Conservation (phyloP, 2,329 filamentous ascomycete species). For the Teratosphaeria epicoccoides region DNA sequence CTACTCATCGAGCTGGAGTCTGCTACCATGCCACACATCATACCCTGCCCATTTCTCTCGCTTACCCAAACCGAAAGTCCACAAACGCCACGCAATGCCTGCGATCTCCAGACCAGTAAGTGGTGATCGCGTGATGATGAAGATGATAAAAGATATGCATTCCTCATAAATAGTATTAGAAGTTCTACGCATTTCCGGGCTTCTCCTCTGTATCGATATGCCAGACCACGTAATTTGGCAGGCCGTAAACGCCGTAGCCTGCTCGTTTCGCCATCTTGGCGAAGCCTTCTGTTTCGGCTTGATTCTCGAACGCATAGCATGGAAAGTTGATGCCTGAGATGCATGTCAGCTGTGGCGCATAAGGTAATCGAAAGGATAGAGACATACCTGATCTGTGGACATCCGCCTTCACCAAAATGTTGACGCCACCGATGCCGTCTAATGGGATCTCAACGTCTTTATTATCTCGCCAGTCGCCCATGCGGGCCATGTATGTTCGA, state of each 20-base stretch:
- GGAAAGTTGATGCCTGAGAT: constrained; percentile 87
- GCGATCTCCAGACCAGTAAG: neutral
- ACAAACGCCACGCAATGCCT: neutral
- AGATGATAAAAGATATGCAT: neutral
- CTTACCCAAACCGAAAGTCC: neutral
- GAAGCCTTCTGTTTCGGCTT: constrained; percentile 97
- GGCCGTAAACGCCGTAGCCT: constrained; percentile 80
- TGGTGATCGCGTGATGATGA: neutral
- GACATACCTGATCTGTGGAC: constrained; percentile 80
- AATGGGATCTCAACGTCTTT: constrained; percentile 87
- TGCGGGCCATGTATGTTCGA: constrained; percentile 75
- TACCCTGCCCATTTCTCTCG: neutral
- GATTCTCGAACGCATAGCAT: constrained; percentile 92
- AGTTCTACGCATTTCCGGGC: constrained; percentile 55
- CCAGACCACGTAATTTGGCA: constrained; percentile 98
- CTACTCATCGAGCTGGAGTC: neutral
- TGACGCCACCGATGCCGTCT: constrained; percentile 93
- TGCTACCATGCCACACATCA: neutral
- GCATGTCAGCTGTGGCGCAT: neutral
- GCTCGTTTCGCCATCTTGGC: constrained; percentile 97
- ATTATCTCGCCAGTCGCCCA: constrained; percentile 87
- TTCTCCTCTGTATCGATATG: constrained; percentile 97
- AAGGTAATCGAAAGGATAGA: neutral
- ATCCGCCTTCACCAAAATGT: constrained; percentile 94
- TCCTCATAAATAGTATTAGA: neutral